Evolutionary conservation across 1,284 basidiomycete genomes (phyloP).

Genomic region (Boletus holoroseus): DNA sequence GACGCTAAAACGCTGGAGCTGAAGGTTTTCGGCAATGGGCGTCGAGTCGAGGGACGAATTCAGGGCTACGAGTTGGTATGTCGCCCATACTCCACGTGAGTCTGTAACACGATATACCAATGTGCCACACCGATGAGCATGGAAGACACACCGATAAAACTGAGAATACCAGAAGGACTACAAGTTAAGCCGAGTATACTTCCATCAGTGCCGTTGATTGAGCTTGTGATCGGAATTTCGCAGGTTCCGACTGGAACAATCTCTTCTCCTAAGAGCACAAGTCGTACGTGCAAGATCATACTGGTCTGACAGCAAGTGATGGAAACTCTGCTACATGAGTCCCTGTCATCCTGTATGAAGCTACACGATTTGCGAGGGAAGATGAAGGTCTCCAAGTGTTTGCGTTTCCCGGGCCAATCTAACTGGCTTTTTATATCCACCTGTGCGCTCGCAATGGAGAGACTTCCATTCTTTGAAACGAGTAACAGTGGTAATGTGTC

Average conservation of each 20-base stretch:
- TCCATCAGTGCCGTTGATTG: neutral
- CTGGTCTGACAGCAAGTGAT: constrained; percentile 21
- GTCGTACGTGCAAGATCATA: constrained; percentile 18
- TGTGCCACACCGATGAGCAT: neutral
- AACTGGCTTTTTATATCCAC: constrained; percentile 38
- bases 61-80: constrained; percentile 40
- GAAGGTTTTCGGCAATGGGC: constrained; percentile 37
- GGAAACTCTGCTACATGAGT: constrained; percentile 5
- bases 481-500: constrained; percentile 41
- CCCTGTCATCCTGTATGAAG: constrained; percentile 38
- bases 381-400: constrained; percentile 42
- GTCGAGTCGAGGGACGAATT: constrained; percentile 27
- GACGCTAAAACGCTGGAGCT: constrained; percentile 34
- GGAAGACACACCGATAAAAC: constrained; percentile 28
- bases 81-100: constrained; percentile 23
- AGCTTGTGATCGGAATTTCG: constrained; percentile 20
- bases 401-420: constrained; percentile 27
- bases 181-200: constrained; percentile 22
- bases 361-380: constrained; percentile 41
- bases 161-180: constrained; percentile 28
- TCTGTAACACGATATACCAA: constrained; percentile 18
- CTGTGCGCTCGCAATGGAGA: constrained; percentile 43
- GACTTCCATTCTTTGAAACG: constrained; percentile 42
- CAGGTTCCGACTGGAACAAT: constrained; percentile 18
- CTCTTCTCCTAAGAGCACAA: constrained; percentile 22